Base-by-base conservation (phyloP, 2,329 filamentous ascomycete species). In the Rugonectria rugulosa region DNA sequence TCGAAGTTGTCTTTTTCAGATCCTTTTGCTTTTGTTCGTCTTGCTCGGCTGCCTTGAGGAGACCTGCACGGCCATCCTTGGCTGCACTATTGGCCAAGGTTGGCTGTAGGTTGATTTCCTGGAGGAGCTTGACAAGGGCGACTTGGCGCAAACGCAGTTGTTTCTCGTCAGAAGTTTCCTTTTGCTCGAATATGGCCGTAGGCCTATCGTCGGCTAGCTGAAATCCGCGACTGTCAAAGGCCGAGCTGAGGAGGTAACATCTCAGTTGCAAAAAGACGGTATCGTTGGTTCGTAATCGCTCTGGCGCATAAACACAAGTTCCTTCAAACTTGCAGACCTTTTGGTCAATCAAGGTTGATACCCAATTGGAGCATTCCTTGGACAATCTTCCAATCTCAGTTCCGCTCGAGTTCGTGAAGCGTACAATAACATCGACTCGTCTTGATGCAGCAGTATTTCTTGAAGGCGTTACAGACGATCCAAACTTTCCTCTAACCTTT, bases 261-360 rank as follows among this genome's bases (percentile, higher is more conserved):
- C 84, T 83, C 38, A 99, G 75, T 71, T 99, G 95, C 6, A 99
- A 73, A 66, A 94, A 96, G n/a, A 99, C 83, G 0, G 92, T 98
- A 67, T 99, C 95, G 68, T 96, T 97, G 8, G 93, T 95, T 44
- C 91, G 83, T 42, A 98, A 75, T 41, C 85, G 81, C 52, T 98
- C 94, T 0, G 93, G 93, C 0, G 91, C 91, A 72, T 90, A 98
- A 2, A 99, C 92, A 67, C 92, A 97, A 11, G 84, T 86, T 6
- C 90, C 95, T 63, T 96, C 90, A 59, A 99, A 96, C 19, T 78
- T 84, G 77, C 93, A 97, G 4, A 97, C 83, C 26, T 89, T 88
- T 71, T 98, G 92, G 68, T 99, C 95, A 46, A 98, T 86, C 63
- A 99, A 76, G 0, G 92, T 88, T 4, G 95, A 97, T 6, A 98